Conservation (phyloP, 805 yeast genomes). For the Metschnikowia cerradonensis region DNA sequence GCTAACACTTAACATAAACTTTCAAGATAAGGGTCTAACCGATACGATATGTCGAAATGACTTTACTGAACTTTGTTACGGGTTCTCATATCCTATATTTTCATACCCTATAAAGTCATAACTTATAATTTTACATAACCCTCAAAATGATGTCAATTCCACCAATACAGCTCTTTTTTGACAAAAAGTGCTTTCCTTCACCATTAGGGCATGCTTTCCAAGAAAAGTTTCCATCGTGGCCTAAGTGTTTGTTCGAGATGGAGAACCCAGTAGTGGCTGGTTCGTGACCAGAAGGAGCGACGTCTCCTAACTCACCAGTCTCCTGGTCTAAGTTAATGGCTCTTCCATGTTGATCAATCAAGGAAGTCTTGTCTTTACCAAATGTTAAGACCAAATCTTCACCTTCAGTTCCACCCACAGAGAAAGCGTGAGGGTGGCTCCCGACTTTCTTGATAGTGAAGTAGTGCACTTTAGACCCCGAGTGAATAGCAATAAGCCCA, state of each 20-base stretch:
- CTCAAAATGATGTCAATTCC: slow-evolving; percentile 26
- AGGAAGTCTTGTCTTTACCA: not conserved
- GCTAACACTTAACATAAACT: too few species aligned
- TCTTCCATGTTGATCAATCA: not conserved
- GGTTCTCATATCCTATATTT: too few species aligned
- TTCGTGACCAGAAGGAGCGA: slow-evolving; percentile 20
- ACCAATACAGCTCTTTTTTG: slow-evolving; percentile 25
- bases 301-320: not conserved
- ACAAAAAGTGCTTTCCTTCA: slow-evolving; percentile 18
- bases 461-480: too few species aligned
- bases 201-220: slow-evolving; percentile 40
- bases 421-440: too few species aligned
- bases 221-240: slow-evolving; percentile 27
- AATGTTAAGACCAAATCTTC: slow-evolving; percentile 12
- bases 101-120: too few species aligned
- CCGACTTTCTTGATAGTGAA: too few species aligned
- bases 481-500: too few species aligned
- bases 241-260: slow-evolving; percentile 34
- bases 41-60: too few species aligned
- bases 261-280: slow-evolving; percentile 38
- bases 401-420: slow-evolving; percentile 26
- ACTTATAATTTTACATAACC: slow-evolving; percentile 3
- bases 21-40: too few species aligned
- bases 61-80: too few species aligned
- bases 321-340: not conserved